These are phyloP conservation scores for Xylaria flabelliformis DNA, from an alignment of 495 filamentous ascomycete genomes.

Conservation along the genomic window DNA sequence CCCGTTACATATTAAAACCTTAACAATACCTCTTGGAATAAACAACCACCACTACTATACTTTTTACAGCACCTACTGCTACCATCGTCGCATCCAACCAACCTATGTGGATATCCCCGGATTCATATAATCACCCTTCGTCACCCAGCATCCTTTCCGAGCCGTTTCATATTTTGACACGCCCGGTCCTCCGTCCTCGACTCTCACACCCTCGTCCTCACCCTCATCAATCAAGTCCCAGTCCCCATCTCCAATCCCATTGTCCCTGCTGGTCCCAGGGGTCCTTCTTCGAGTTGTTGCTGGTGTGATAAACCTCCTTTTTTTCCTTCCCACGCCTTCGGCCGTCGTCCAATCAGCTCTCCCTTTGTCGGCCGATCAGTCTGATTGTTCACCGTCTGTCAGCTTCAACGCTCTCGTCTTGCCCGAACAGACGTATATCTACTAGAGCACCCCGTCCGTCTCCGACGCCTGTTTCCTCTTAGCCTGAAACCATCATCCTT, in stretches of 20 bases:
- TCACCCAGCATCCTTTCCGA: constrained; percentile 20
- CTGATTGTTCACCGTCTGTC: constrained; percentile 3
- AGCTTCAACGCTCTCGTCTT: background rate
- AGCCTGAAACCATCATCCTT: constrained; percentile 23
- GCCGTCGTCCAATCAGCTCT: background rate
- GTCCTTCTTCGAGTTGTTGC: constrained; percentile 7
- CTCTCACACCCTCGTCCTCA: constrained; percentile 3
- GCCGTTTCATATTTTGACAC: constrained; percentile 28
- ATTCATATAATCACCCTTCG: constrained; percentile 32
- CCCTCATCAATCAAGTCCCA: background rate
- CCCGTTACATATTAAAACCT: too few species aligned
- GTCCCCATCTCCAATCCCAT: background rate
- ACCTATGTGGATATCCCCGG: constrained; percentile 31
- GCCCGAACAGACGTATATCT: constrained; percentile 8
- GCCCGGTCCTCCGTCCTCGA: constrained; percentile 13
- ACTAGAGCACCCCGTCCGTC: background rate
- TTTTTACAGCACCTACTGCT: background rate
- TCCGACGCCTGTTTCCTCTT: constrained; percentile 14
- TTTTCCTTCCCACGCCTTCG: background rate
- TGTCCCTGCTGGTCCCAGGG: background rate
- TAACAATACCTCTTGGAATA: too few species aligned
- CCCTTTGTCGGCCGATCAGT: background rate
- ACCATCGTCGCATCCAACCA: background rate
- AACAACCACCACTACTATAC: constrained; percentile 9
- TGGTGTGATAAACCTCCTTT: constrained; percentile 14